These are phyloP conservation scores for Stygiomarasmius scandens DNA, from an alignment of 1,284 basidiomycete species.

Conservation along the genomic window DNA sequence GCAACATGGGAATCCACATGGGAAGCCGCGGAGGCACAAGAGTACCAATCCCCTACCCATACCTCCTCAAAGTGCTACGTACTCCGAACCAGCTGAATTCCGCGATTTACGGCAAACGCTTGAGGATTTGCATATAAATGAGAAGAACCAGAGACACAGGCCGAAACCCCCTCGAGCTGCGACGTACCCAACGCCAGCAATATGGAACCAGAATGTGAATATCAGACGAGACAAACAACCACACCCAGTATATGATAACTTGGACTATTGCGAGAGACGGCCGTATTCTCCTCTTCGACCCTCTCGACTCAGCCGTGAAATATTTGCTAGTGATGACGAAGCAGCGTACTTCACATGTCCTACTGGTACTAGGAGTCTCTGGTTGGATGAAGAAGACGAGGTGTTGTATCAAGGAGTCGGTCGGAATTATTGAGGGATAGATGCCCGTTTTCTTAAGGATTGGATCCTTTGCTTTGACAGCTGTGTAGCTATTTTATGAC, in stretches of 20 bases:
- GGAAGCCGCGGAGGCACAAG: background rate
- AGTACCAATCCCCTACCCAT: constrained; percentile 9
- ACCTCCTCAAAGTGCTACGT: constrained; percentile 1
- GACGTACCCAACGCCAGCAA: too few relatives aligned
- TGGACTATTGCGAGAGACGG: background rate
- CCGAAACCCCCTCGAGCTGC: too few relatives aligned
- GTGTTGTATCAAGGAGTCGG: background rate
- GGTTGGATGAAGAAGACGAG: background rate
- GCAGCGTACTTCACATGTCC: background rate
- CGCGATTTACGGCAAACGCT: too few relatives aligned
- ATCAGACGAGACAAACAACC: too few relatives aligned
- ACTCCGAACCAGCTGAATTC: background rate
- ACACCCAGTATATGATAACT: too few relatives aligned
- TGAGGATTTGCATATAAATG: too few relatives aligned
- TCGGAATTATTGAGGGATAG: background rate
- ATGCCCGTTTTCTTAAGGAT: background rate
- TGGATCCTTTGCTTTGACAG: background rate
- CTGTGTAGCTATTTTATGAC: too few relatives aligned
- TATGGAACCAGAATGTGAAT: too few relatives aligned
- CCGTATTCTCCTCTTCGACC: background rate
- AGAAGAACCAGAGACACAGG: too few relatives aligned
- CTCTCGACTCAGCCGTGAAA: background rate
- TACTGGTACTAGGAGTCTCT: background rate
- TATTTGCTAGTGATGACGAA: background rate
- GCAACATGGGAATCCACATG: constrained; percentile 14